Base-by-base conservation (phyloP, 2,329 filamentous ascomycete genomes). In the Paramyrothecium roridum region DNA sequence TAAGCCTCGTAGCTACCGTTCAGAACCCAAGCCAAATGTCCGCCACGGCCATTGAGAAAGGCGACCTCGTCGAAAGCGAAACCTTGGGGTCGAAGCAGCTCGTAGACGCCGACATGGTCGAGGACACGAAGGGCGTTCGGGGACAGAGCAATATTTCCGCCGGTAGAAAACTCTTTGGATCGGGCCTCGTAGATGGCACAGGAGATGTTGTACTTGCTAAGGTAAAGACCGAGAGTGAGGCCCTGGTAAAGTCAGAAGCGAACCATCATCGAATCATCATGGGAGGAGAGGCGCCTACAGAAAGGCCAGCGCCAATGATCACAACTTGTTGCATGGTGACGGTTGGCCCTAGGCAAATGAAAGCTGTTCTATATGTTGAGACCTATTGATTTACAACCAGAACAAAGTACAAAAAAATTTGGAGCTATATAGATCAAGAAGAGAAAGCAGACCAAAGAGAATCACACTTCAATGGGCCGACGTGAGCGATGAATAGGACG, bases 81-180 rank as follows among this genome's bases (percentile, higher is more conserved):
- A 22, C 75, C 76, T 19, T 73, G 67, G 2, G 64, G 56, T 16
- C 66, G 66, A 52, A 82, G 67, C 2, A 72, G 67, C 3, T 71
- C 52, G 59, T 80, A 82, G 8, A 81, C 66, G 7, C 69, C 74
- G 1, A 83, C 63, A 1, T 60, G 62, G 60, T 82, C 75, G 1
- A 84, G 72, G 50, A 82, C 68, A 17, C 74, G 72, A 8, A 84
- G 70, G 2, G 78, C 77, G 56, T 83, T 83, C 3, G 80, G 80
- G 0, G 79, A 79, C 16, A 83, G 73, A 73, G 81, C 79, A 20
- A 83, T 67, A 1, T 76, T 78, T 4, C 80, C 80, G n/a, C 75
- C 75, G 40, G 74, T 73, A 55, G 74, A 70, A 13, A 72, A 66
- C 2, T 72, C 67, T 1, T 70, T 68, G 2, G 68, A 53, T 8